These are phyloP conservation scores for Lotmaria passim DNA, from an alignment of 208 protist species.

Conservation along the genomic window DNA sequence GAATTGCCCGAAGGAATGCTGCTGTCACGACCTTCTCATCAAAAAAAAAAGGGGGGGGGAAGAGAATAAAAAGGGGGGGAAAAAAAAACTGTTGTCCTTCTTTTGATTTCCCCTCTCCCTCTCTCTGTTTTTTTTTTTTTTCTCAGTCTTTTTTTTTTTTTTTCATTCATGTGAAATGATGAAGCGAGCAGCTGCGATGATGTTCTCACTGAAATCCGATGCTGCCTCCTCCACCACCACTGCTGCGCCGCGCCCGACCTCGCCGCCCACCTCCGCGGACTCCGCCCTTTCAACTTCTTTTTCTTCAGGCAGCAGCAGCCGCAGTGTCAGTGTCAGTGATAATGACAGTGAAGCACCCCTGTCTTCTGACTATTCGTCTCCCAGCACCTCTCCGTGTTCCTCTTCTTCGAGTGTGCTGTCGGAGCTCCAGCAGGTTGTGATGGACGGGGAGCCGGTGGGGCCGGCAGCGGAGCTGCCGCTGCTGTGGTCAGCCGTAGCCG, in stretches of 20 bases:
- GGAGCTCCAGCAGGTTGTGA: background rate
- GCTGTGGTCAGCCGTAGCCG: slow-evolving; percentile 28
- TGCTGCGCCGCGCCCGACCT: background rate
- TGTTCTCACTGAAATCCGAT: too few relatives aligned
- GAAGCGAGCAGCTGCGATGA: too few relatives aligned
- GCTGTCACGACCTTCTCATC: too few relatives aligned
- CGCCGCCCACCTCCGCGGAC: background rate
- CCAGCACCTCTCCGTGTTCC: too few relatives aligned
- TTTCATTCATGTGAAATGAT: too few relatives aligned
- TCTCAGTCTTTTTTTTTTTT: too few relatives aligned
- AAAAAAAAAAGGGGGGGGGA: too few relatives aligned
- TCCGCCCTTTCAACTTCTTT: background rate
- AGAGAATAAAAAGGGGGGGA: too few relatives aligned
- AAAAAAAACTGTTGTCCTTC: background rate
- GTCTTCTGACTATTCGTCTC: too few relatives aligned
- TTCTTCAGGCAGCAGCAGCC: background rate
- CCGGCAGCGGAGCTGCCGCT: slow-evolving; percentile 14
- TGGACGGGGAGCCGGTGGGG: background rate
- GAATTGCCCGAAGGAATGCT: too few relatives aligned
- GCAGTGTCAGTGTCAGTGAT: background rate
- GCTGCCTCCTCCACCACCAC: background rate
- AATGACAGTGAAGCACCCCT: too few relatives aligned
- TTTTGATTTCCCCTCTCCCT: background rate
- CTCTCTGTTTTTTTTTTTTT: background rate
- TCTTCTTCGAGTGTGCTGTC: background rate